Base-by-base conservation (phyloP, 2,329 filamentous ascomycete genomes). In the Diaporthe sp. region DNA sequence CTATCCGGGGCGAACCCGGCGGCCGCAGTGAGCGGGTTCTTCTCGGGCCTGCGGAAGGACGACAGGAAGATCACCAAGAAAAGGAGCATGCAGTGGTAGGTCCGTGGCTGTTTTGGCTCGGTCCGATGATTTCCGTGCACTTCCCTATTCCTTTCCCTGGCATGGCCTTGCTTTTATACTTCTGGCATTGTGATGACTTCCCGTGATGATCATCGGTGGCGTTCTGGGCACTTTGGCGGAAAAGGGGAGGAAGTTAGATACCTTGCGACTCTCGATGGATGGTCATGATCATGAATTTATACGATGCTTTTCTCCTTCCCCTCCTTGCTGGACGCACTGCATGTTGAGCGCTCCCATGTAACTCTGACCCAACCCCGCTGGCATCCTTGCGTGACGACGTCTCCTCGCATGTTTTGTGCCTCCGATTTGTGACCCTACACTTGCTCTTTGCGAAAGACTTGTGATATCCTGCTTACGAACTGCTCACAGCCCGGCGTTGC, bases 81-180 rank as follows among this genome's bases (percentile, higher is more conserved):
- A 78, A 79, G 79, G 71, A 84, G 82, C 69, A 80, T 82, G 61
- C 78, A 80, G 57, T 83, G 82, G 78, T 82, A 74, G 68, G 7
- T 42, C 45, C 38, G 17, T 64, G 47, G 64, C 47, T 68, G 47
- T 40, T 72, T 50, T 57, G 71, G 25, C 47, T 47, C n/a, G 38
- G 54, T 42, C 54, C 54, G 40, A 50, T 60, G 61, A 69, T 60
- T 35, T 54, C 28, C 30, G 25, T 30, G 22, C 25, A 30, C 38
- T 54, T 64, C 30, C 22, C n/a, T 40, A 17, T 3, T 47, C 12
- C 28, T n/a, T 9, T 19, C 9, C 15, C 28, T 60, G 38, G 70
- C 58, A 72, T 54, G 61, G 45, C 60, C 55, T 45, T n/a, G 15
- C 15, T 30, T n/a, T 66, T 25, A 13, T 25, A 17, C 1, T 30